Percentiles rank a stretch among this genome's conserved stretches.
Conservation (phyloP, 371 early-diverging fungal genomes). For the Mortierella sp. region DNA sequence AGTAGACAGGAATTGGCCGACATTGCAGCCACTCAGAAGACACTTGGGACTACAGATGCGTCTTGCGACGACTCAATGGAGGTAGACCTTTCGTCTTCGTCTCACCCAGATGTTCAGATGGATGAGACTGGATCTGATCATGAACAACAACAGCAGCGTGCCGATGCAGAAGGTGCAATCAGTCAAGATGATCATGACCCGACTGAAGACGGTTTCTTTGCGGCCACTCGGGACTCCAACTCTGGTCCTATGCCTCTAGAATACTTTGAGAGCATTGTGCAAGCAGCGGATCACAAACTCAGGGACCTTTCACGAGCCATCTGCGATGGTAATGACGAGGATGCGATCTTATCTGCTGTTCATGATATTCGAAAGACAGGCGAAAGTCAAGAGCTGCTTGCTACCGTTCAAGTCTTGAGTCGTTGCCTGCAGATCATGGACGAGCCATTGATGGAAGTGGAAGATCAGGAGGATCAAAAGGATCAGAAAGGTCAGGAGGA, state of each 20-base stretch:
- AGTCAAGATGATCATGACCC: neutral
- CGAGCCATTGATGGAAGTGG: neutral
- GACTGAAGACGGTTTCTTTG: constrained; percentile 12
- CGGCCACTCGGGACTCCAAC: neutral
- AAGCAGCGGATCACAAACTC: constrained; percentile 23
- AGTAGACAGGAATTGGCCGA: constrained; percentile 49
- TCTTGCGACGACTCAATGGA: constrained; percentile 26
- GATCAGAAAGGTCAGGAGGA: neutral
- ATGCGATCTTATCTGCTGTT: constrained; percentile 25
- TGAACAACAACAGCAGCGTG: neutral
- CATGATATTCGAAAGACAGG: neutral
- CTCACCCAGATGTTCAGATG: constrained; percentile 26
- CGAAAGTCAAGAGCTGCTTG: neutral
- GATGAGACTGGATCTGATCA: constrained; percentile 15
- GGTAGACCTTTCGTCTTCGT: constrained; percentile 3
- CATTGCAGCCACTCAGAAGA: constrained; percentile 41
- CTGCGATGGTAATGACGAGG: constrained; percentile 20
- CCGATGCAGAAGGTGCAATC: neutral
- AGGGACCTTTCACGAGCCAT: constrained; percentile 22
- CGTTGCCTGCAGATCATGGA: constrained; percentile 36
- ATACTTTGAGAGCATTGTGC: constrained; percentile 22
- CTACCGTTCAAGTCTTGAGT: constrained; percentile 17
- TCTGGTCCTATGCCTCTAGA: constrained; percentile 20
- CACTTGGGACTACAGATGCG: constrained; percentile 6
- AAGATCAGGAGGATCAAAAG: constrained; percentile 4